Base-by-base conservation (phyloP, 345 rosid species). In the Erodium maritimum region DNA sequence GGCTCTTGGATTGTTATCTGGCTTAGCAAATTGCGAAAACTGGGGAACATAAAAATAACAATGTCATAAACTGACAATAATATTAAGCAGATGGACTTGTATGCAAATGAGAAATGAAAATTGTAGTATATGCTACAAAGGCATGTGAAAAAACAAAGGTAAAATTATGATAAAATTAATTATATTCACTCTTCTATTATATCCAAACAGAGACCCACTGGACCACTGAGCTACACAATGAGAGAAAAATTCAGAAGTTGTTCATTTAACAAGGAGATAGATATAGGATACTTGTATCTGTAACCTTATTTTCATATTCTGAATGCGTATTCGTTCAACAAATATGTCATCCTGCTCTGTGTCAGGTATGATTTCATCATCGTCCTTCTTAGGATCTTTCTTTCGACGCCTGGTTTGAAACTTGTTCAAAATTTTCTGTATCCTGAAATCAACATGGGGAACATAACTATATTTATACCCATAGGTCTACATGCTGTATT, bases 1-100 rank as follows among this genome's bases (percentile, higher is more conserved):
- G 97, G 96, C 54, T 91, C 96, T 63, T 91, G 96, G 73, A 91
- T 86, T 5, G 86, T 80, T 65, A 80, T 81, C 82, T 79, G 84
- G 74, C 83, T 73, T 67, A 79, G 70, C 69, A 91, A 78, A 69
- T 76, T 84, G 65, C 72, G 60, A 21, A 83, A 25, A 71, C 96
- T 88, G 81, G 29, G 54, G 59, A 69, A 69, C 45, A 64, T 56
- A 67, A 73, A 48, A 63, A 14, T 23, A 56, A 53, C 45, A 48
- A 59, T 45, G 48, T 55, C 67, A 64, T 9, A 16, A 14, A 59
- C 45, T 14, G 48, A 61, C 23, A 60, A 57, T 58, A 51, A 37
- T 48, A 51, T 56, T 23, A 23, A 57, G 23, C 50, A 52, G 54
- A 37, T 50, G 19, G 55, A 61, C 65, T 12, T n/a, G 18, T 16